These are phyloP conservation scores for Saccharomycopsis phalli DNA, from an alignment of 1,139 yeast genomes.

Conservation along the genomic window DNA sequence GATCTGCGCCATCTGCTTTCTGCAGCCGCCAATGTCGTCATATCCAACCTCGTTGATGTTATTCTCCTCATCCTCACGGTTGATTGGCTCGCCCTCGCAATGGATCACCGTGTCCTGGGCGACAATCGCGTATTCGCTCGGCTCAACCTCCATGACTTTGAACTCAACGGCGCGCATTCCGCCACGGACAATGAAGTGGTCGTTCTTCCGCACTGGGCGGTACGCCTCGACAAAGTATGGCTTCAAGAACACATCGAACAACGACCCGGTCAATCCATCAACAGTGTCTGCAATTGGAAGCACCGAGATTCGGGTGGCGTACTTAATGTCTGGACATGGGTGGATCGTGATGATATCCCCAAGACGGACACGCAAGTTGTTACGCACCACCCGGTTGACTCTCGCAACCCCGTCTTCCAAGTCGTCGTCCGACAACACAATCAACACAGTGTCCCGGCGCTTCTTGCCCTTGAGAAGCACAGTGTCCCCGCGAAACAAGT, in stretches of 20 bases:
- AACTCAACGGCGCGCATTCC: conserved; percentile 99
- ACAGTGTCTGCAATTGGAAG: conserved; percentile 97
- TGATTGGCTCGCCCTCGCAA: conserved; percentile 98
- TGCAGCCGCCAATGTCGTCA: conserved; percentile 98
- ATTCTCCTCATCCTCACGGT: conserved; percentile 97
- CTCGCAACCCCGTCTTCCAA: conserved; percentile 94
- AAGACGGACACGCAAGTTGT: conserved; percentile 85
- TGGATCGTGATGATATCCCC: conserved; percentile 89
- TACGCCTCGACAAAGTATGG: conserved; percentile 98
- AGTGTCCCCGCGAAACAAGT: conserved; percentile 96
- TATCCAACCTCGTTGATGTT: conserved; percentile 94
- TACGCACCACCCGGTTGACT: conserved; percentile 91
- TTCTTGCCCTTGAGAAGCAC: conserved; percentile 96
- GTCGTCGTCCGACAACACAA: conserved; percentile 94
- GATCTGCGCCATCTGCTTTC: conserved; percentile 97
- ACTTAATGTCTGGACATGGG: conserved; percentile 97
- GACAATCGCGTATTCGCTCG: conserved; percentile 94
- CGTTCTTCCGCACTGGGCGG: conserved; percentile 98
- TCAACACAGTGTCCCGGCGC: conserved; percentile 95
- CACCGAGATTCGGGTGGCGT: conserved; percentile 87
- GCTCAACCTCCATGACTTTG: conserved; percentile 97
- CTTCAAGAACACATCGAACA: conserved; percentile 91
- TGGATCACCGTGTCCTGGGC: conserved; percentile 98
- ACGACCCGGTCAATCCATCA: conserved; percentile 96
- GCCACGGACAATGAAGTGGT: conserved; percentile 91